Evolutionary conservation across 129 eudicot species (phyloP), one percentile per base, ranked within the genome.

Genomic region (Pulicaria dysenterica): DNA sequence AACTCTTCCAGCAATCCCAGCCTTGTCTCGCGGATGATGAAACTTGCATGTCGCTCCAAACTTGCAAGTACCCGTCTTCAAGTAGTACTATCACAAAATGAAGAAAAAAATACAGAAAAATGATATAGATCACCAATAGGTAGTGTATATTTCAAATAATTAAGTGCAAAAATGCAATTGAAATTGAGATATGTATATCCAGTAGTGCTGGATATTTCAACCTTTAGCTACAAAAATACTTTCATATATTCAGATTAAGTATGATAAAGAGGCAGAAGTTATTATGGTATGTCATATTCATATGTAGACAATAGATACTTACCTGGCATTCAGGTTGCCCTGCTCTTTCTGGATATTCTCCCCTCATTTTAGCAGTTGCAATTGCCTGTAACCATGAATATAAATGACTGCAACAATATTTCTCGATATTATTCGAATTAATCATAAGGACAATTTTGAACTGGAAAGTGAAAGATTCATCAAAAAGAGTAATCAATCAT

Each of bases 1-100:
- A 77, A 88, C 96, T 75, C 89, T 86, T 86, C 93, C 98, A 58
- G 83, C 92, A 74, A 84, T 88, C 79, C 98, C 98, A 64, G 96
- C 93, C 81, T 93, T 89, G 67, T 94, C 98, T 78, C 85, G 81
- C 16, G 98, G 98, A 83, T 94, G 98, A 78, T 94, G 89, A 86
- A 90, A 94, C 77, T 94, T 94, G 85, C 97, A 94, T 12, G 97
- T 90, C 47, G 89, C 91, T 73, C 98, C 98, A 85, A 87, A 94
- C 56, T 94, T 94, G 83, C 98, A 94, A 45, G 97, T 82, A 39
- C 98, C 98, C 19, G 95, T 94, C 80, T 88, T 94, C 73, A 90
- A 72, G 78, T 85, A 94, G 80, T 88, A 94, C 98, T 90, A 83
- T 63, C 56, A 64, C 75, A 67, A 17, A 67, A 34, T 48, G 63